These are phyloP conservation scores for Daldinia decipiens DNA, from an alignment of 495 filamentous ascomycete species.

Conservation along the genomic window DNA sequence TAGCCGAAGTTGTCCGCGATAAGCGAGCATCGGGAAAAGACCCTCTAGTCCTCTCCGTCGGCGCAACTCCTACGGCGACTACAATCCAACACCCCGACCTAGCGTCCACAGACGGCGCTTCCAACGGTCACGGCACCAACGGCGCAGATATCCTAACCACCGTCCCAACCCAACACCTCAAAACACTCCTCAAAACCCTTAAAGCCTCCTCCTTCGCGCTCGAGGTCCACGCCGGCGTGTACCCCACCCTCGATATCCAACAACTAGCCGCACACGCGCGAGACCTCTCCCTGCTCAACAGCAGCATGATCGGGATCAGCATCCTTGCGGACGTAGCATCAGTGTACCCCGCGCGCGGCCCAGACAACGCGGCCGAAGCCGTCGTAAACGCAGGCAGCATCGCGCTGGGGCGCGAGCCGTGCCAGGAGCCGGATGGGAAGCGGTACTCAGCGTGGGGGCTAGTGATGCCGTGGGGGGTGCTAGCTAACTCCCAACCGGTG, in stretches of 20 bases:
- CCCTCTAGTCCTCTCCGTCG: slow-evolving; percentile 73
- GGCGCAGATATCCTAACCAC: slow-evolving; percentile 24
- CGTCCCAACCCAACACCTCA: slow-evolving; percentile 40
- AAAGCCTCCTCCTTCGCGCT: slow-evolving; percentile 53
- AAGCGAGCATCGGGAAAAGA: slow-evolving; percentile 29
- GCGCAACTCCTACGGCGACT: slow-evolving; percentile 82
- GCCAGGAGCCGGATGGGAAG: slow-evolving; percentile 56
- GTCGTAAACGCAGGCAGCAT: slow-evolving; percentile 76
- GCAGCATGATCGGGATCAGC: slow-evolving; percentile 70
- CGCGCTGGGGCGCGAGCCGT: slow-evolving; percentile 81
- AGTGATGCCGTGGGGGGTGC: slow-evolving; percentile 68
- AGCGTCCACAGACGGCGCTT: slow-evolving; percentile 1
- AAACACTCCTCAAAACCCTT: slow-evolving; percentile 46
- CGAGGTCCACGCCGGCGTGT: slow-evolving; percentile 79
- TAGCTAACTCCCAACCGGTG: slow-evolving; percentile 21
- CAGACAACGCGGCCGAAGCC: slow-evolving; percentile 66
- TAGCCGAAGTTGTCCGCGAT: slow-evolving; percentile 52
- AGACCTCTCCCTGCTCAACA: slow-evolving; percentile 50
- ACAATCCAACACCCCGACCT: slow-evolving; percentile 57
- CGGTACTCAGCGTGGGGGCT: slow-evolving; percentile 78
- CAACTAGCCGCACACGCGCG: slow-evolving; percentile 78
- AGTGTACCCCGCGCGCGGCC: slow-evolving; percentile 70
- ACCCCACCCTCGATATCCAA: slow-evolving; percentile 82
- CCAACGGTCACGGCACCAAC: slow-evolving; percentile 1
- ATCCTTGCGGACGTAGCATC: slow-evolving; percentile 78